Evolutionary conservation across 345 rosid species (phyloP), one percentile per base, ranked within the genome.

Genomic region (Dipteronia sinensis): DNA sequence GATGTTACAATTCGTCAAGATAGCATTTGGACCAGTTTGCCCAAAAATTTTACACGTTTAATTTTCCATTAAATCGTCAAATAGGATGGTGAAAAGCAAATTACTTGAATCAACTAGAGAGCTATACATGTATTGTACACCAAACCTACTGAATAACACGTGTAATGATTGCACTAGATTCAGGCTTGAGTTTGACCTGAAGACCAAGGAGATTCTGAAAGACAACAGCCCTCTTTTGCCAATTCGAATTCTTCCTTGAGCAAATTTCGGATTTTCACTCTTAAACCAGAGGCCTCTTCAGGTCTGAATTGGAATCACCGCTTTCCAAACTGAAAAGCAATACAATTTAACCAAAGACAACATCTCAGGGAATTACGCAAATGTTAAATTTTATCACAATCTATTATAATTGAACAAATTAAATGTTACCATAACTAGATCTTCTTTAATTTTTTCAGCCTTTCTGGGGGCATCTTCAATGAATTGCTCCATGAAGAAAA

Each of bases 251-350:
- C 89, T 59, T 83, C 69, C 69, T 81, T 12, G 27, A 96, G 95
- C 68, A 87, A 75, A 12, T 83, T 82, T 55, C 81, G 79, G 78
- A 96, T 92, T 88, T 87, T 90, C 75, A 4, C 69, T 81, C 98
- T 91, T 89, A 96, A 79, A 42, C 86, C 84, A 40, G 98, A 94
- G 70, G 99, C 98, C 76, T 92, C 90, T 82, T 90, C 90, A 1
- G 98, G 98, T 79, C 72, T 88, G 84, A 96, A n/a, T n/a, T n/a
- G n/a, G n/a, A n/a, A 96, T 98, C 99, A 94, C 66, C 79, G 78
- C 84, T 85, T 89, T 82, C 97, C 92, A 75, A 96, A 90, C 99
- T 96, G 88, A 66, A 86, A 67, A 80, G 19, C 6, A 29, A 73
- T n/a, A 77, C 4, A 55, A 17, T 61, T 58, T 46, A 69, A 71